Conservation (phyloP, 768 basidiomycete species). For the Cystobasidiopsis lactophilus region DNA sequence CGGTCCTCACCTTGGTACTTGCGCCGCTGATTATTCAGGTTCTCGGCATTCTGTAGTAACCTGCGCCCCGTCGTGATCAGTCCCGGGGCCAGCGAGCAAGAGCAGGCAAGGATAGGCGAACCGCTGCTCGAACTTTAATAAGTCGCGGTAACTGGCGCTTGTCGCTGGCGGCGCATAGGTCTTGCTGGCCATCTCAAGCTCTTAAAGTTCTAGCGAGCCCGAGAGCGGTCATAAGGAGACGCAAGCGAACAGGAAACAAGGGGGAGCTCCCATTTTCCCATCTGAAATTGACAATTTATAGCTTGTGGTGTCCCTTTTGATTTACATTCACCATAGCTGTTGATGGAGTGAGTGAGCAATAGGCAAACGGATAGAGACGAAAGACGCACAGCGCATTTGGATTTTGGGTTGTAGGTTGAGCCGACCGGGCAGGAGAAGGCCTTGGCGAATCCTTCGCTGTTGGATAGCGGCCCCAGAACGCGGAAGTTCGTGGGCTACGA, state of each 20-base stretch:
- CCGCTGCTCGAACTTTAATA: slow-evolving; percentile 61
- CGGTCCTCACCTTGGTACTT: slow-evolving; percentile 21
- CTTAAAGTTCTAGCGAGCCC: too few species aligned
- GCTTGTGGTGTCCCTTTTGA: too few species aligned
- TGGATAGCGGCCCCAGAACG: slow-evolving; percentile 17
- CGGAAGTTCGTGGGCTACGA: neutral
- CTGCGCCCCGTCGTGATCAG: slow-evolving; percentile 33
- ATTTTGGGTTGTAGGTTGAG: slow-evolving; percentile 10
- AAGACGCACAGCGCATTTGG: slow-evolving; percentile 15
- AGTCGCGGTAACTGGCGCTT: slow-evolving; percentile 57
- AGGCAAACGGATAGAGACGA: neutral
- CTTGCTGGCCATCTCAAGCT: too few species aligned
- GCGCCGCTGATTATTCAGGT: slow-evolving; percentile 13
- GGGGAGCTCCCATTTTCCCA: too few species aligned
- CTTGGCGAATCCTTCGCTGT: slow-evolving; percentile 14
- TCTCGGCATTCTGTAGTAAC: slow-evolving; percentile 76
- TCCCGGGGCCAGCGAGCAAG: too few species aligned
- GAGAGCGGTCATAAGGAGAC: too few species aligned
- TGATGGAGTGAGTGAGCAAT: too few species aligned
- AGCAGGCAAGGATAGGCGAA: too few species aligned
- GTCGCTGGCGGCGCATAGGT: slow-evolving; percentile 43
- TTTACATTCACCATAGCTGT: too few species aligned
- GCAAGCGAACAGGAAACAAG: too few species aligned
- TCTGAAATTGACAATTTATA: too few species aligned
- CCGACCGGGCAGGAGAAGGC: slow-evolving; percentile 15